Evolutionary conservation across 2,329 filamentous ascomycete genomes (phyloP), one percentile per base, ranked within the genome.

Genomic region (Aspergillus sojae): DNA sequence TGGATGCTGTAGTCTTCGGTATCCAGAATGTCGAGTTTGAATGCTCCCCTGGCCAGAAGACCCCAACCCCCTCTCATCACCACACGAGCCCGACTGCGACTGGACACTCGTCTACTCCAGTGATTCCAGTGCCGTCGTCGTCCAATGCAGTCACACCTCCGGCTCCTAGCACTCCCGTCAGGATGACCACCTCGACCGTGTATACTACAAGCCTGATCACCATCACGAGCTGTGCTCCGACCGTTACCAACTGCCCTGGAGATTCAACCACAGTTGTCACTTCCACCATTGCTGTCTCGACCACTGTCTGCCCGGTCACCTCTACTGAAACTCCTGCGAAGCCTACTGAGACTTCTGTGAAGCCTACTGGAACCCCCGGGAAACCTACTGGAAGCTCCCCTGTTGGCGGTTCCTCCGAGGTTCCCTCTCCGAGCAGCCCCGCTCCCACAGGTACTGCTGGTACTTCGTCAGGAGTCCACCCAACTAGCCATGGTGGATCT

Each of bases 1-100:
- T 82, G 64, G 84, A 87, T 76, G 79, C 84, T 71, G 95, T 92
- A 83, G 84, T 85, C 71, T 85, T 96, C 71, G 88, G 89, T 71
- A 86, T 74, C 60, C 71, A 70, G 62, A 68, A 62, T 26, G 67
- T 75, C 61, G 65, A 66, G 61, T 77, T 74, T 48, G 67, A 73
- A 70, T 72, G 71, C 66, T 68, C 67, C 36, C 71, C 73, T 32
- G 69, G 67, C 28, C 68, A 66, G 61, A 59, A 61, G 46, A 48
- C 59, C 61, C 32, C 60, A 21, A 32, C 62, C 60, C 53, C 65
- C 57, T 58, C 56, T 58, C 34, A 50, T 61, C 23, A 46, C 32
- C 28, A 46, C 52, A 43, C 71, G 60, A 70, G 73, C 57, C 72
- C 73, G 26, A 62, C 57, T 50, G 12, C 41, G 23, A 60, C 52